Base-by-base conservation (phyloP, 768 basidiomycete genomes). In the Tricholoma sp. region DNA sequence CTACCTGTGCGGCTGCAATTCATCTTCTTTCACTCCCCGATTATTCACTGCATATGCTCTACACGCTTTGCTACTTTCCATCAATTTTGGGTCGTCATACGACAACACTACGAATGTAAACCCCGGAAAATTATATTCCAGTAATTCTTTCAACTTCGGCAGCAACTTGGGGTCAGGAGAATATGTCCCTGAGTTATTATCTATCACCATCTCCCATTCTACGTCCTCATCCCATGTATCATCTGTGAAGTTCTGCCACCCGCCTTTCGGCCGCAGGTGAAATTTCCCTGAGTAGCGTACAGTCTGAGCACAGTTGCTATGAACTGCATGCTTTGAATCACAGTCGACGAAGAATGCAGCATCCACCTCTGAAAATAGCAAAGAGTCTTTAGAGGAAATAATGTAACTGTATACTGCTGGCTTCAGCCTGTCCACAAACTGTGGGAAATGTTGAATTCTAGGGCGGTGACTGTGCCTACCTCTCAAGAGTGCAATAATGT, bases 141-240 rank as follows among this genome's bases (percentile, higher is more conserved):
- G 66, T 24, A 89, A 73, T 60, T 74, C 76, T 66, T 82, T 80
- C 56, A 92, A 68, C 43, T 75, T 67, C 0, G 86, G 85, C 2
- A 94, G 71, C 61, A 92, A 64, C 54, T 63, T 69, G 54, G 78
- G 76, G 65, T 90, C 83, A 0, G 92, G 91, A 31, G 89, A 79
- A 67, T 94, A 93, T 52, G 91, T 94, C 50, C 91, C 91, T 62
- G 83, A 86, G 65, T 89, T 88, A 65, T 94, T 94, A 68, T 94
- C 91, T 64, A 94, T 82, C 60, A 92, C 85, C 31, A 94, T 69
- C 69, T 94, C 89, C 88, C 91, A 94, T 31, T 73, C 68, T 43
- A 86, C 83, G 5, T 79, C 74, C 4, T 75, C 75, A 61, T 89
- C 88, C 1, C 71, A 64, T 1, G 67, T 77, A 32, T 67, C 70